These are phyloP conservation scores for Psilocybe cyanescens DNA, from an alignment of 768 basidiomycete species.

Conservation along the genomic window DNA sequence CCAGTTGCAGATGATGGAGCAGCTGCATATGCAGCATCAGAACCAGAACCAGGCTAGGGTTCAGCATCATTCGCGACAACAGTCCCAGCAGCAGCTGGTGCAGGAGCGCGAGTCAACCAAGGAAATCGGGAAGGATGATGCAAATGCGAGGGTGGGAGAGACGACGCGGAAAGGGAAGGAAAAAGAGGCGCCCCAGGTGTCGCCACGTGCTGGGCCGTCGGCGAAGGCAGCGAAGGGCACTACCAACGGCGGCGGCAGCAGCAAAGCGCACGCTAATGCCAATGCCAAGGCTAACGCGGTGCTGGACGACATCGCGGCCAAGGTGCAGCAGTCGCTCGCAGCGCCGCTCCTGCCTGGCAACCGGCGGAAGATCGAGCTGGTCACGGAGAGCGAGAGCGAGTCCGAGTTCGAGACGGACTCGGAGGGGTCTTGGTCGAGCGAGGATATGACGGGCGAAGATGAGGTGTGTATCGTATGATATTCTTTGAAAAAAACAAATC, in stretches of 20 bases:
- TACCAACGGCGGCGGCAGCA: constrained; percentile 1
- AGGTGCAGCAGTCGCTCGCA: constrained; percentile 28
- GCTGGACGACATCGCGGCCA: constrained; percentile 17
- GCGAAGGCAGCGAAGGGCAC: background rate
- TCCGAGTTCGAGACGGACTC: constrained; percentile 55
- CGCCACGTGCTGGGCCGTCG: too few species aligned
- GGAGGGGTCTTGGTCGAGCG: constrained; percentile 60
- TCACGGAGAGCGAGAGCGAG: constrained; percentile 46
- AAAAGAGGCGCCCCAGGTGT: constrained; percentile 1
- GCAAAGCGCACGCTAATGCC: constrained; percentile 2
- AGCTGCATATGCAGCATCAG: constrained; percentile 14
- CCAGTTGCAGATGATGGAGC: constrained; percentile 24
- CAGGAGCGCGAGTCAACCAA: constrained; percentile 6
- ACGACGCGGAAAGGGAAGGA: constrained; percentile 6
- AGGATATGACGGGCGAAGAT: constrained; percentile 49
- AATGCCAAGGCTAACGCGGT: background rate
- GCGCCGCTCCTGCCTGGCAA: constrained; percentile 32
- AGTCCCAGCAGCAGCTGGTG: constrained; percentile 13
- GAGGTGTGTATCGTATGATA: constrained; percentile 24
- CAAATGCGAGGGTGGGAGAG: background rate
- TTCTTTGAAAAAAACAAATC: background rate
- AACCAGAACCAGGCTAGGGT: background rate
- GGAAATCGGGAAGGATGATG: background rate
- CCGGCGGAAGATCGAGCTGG: constrained; percentile 50
- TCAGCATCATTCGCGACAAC: constrained; percentile 10